These are phyloP conservation scores for Ophiostoma novo-ulmi DNA, from an alignment of 2,329 filamentous ascomycete genomes.

Conservation along the genomic window DNA sequence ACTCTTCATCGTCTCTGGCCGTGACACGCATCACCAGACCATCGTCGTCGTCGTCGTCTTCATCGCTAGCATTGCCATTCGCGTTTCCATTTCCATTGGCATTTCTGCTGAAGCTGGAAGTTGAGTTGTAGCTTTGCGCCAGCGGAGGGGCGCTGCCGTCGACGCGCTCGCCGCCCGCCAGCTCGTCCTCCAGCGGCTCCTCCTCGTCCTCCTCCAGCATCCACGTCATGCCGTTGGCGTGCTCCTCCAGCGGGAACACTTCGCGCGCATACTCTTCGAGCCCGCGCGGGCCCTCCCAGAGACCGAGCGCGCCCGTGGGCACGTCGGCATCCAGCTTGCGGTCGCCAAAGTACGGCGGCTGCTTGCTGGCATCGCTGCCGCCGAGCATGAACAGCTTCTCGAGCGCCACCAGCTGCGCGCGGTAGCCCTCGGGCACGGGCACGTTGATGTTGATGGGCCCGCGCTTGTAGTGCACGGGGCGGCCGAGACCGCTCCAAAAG, in stretches of 20 bases:
- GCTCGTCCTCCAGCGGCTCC: constrained; percentile 36
- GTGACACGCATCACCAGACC: constrained; percentile 53
- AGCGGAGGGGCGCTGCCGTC: neutral
- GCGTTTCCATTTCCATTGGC: constrained; percentile 28
- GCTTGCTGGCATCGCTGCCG: constrained; percentile 49
- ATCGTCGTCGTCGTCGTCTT: constrained; percentile 50
- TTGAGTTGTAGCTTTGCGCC: neutral
- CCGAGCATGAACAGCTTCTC: constrained; percentile 54
- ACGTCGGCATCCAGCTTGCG: constrained; percentile 55
- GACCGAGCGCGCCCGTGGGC: constrained; percentile 67
- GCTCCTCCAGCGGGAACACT: constrained; percentile 90
- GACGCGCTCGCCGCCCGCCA: constrained; percentile 39
- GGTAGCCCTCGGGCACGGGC: constrained; percentile 80
- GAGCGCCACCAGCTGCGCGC: constrained; percentile 72
- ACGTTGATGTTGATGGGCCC: constrained; percentile 79
- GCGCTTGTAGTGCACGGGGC: constrained; percentile 71
- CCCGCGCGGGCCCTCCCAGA: constrained; percentile 89
- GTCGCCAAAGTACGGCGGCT: constrained; percentile 61
- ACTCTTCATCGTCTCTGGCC: constrained; percentile 55
- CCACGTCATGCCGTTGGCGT: constrained; percentile 89
- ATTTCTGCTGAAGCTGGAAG: neutral
- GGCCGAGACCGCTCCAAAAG: constrained; percentile 72
- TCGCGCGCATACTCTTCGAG: constrained; percentile 93
- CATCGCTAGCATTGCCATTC: constrained; percentile 42
- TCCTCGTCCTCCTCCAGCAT: constrained; percentile 58